A percentile compares a stretch with the other conserved stretches of the same genome.
Conservation (phyloP, 164 flowering plant species). For the Annona cherimola region DNA sequence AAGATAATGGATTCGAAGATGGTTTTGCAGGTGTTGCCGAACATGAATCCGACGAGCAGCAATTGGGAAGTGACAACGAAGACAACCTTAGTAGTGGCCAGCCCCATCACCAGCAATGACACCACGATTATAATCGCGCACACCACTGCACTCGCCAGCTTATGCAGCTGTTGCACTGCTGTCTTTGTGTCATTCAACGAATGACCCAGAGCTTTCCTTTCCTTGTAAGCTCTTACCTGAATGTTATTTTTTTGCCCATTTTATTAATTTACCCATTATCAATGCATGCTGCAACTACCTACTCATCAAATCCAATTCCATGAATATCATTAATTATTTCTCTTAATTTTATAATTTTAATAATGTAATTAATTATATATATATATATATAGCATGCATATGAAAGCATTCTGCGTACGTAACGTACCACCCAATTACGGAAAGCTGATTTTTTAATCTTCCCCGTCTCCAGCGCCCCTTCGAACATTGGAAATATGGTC, state of each 20-base stretch:
- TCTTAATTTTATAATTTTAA: too few relatives aligned
- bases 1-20: slow-evolving; percentile 55
- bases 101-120: slow-evolving; percentile 36
- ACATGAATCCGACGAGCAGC: slow-evolving; percentile 38
- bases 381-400: too few relatives aligned
- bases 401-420: too few relatives aligned
- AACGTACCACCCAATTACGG: slow-evolving; percentile 70
- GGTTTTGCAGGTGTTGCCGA: slow-evolving; percentile 46
- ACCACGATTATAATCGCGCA: slow-evolving; percentile 31
- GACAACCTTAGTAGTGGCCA: slow-evolving; percentile 40
- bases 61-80: slow-evolving; percentile 39
- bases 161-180: slow-evolving; percentile 53
- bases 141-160: slow-evolving; percentile 35
- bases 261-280: not conserved
- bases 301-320: not conserved
- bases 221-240: slow-evolving; percentile 45
- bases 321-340: too few relatives aligned
- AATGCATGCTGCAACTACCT: too few relatives aligned
- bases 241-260: not conserved
- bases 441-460: slow-evolving; percentile 53
- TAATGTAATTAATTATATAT: not conserved
- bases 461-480: slow-evolving; percentile 60
- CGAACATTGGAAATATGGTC: slow-evolving; percentile 50
- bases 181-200: slow-evolving; percentile 59
- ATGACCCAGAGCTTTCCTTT: slow-evolving; percentile 44